A percentile compares a stretch with the other conserved stretches of the same genome.
phyloP scores from a whole-genome alignment of 257 asterid species.

The Avicennia marina region DNA sequence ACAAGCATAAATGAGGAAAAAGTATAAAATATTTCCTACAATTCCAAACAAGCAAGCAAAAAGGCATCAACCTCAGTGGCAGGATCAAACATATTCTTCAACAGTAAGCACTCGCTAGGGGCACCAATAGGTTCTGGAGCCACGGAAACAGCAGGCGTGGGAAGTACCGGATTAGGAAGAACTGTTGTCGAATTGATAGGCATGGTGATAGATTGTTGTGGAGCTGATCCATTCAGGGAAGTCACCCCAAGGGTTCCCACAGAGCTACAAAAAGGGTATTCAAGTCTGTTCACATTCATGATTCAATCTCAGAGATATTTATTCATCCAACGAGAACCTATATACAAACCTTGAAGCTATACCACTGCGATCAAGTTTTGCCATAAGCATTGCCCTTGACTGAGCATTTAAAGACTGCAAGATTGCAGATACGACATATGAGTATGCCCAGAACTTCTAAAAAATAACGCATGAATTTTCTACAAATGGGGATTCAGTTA shows the following conservation, averaged over 20 bases:
- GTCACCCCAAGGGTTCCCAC: constrained; percentile 69
- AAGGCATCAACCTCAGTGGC: constrained; percentile 69
- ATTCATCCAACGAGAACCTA: background rate
- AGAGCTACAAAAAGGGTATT: constrained; percentile 37
- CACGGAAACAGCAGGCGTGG: constrained; percentile 53
- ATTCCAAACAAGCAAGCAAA: background rate
- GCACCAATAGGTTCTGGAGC: constrained; percentile 86
- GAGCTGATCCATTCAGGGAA: constrained; percentile 59
- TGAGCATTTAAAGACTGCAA: constrained; percentile 91
- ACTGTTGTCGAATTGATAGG: constrained; percentile 59
- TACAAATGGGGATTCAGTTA: no score
- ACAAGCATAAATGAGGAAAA: background rate
- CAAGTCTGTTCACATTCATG: constrained; percentile 4
- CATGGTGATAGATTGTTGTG: constrained; percentile 57
- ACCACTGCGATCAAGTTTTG: constrained; percentile 92
- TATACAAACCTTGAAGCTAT: constrained; percentile 65
- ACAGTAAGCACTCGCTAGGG: constrained; percentile 89
- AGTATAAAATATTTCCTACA: background rate
- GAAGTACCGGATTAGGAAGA: constrained; percentile 42
- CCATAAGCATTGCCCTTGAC: constrained; percentile 96
- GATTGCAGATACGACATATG: constrained; percentile 3
- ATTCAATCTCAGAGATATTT: constrained; percentile 2
- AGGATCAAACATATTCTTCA: constrained; percentile 98
- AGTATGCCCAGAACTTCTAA: constrained; percentile 2
- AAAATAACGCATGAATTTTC: no score